Percentiles rank a stretch among this genome's conserved stretches.
Conservation (phyloP, 352 stramenopile species). For the Pythium coloratum region DNA sequence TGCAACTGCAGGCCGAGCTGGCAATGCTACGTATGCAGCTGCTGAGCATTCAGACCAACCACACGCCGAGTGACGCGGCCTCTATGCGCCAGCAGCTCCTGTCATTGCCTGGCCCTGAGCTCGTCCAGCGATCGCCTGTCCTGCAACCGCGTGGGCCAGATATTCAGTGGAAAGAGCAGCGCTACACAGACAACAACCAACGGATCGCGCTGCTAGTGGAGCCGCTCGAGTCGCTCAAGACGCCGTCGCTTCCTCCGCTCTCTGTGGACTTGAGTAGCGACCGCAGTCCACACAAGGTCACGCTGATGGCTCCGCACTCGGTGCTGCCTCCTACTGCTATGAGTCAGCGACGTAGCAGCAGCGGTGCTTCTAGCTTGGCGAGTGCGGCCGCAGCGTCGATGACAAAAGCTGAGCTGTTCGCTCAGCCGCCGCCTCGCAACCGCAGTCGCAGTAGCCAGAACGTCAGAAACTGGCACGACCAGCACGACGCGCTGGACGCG, state of each 20-base stretch:
- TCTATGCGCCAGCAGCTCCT: background rate
- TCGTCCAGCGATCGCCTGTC: background rate
- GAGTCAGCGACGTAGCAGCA: background rate
- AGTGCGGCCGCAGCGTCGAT: constrained; percentile 10
- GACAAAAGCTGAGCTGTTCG: constrained; percentile 23
- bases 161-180: background rate
- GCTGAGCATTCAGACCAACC: constrained; percentile 38
- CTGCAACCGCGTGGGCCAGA: background rate
- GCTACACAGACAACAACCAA: constrained; percentile 8
- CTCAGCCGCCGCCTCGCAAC: constrained; percentile 4
- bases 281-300: constrained; percentile 9
- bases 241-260: background rate
- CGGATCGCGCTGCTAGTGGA: background rate
- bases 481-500: constrained; percentile 24
- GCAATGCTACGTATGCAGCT: constrained; percentile 58
- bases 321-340: constrained; percentile 2
- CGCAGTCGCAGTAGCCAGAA: constrained; percentile 20
- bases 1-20: constrained; percentile 66
- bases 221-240: background rate
- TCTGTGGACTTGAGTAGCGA: constrained; percentile 17
- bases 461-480: constrained; percentile 11
- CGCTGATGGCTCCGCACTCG: constrained; percentile 15
- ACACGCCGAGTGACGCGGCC: background rate
- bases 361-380: background rate
- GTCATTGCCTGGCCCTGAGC: background rate